Conservation (phyloP, 1,284 basidiomycete species). For the Coniferiporia sulphurascens region DNA sequence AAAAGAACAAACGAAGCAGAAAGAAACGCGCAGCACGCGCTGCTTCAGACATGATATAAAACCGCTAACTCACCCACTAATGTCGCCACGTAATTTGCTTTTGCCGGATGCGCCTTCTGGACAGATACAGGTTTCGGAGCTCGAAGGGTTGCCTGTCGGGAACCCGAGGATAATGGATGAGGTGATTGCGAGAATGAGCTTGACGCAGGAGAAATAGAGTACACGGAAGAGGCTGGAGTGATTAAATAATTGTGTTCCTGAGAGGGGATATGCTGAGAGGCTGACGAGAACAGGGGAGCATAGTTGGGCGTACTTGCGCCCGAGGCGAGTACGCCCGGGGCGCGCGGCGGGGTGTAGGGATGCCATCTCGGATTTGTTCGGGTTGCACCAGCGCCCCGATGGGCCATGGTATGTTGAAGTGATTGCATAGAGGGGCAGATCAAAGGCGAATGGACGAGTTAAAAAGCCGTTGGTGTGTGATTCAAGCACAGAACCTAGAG, state of each 20-base stretch:
- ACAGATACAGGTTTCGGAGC: slow-evolving; percentile 32
- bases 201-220: slow-evolving; percentile 40
- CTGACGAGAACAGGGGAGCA: slow-evolving; percentile 28
- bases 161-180: slow-evolving; percentile 36
- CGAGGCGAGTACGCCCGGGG: slow-evolving; percentile 4
- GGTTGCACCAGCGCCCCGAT: slow-evolving; percentile 17
- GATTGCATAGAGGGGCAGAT: slow-evolving; percentile 17
- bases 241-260: slow-evolving; percentile 44
- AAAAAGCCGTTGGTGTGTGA: not conserved
- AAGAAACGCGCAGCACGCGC: not conserved
- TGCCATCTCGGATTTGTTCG: slow-evolving; percentile 19
- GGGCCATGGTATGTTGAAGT: slow-evolving; percentile 17
- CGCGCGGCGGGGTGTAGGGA: slow-evolving; percentile 18
- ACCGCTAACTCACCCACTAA: slow-evolving; percentile 55
- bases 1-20: slow-evolving; percentile 22
- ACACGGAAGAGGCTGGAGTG: slow-evolving; percentile 56
- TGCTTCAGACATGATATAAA: not conserved
- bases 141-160: slow-evolving; percentile 28
- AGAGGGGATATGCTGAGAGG: slow-evolving; percentile 33
- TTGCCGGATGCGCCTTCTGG: slow-evolving; percentile 37
- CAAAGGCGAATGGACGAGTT: not conserved
- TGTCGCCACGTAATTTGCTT: slow-evolving; percentile 57
- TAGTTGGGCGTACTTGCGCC: slow-evolving; percentile 12
- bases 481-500: not conserved
- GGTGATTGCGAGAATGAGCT: slow-evolving; percentile 28